Base-by-base conservation (phyloP, 2,329 filamentous ascomycete species). In the Stemphylium lycopersici region DNA sequence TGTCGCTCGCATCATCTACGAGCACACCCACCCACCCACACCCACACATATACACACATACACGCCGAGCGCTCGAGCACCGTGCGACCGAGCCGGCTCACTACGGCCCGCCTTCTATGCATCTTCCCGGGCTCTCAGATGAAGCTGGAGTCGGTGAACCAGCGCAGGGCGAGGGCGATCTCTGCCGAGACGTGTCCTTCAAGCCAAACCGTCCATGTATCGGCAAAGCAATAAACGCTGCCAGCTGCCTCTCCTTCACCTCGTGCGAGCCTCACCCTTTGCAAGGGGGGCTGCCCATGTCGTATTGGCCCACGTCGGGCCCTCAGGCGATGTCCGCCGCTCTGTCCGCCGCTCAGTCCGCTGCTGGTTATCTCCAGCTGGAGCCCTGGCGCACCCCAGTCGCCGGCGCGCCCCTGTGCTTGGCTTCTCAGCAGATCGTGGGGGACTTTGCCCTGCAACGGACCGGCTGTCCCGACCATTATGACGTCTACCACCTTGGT, bases 351-450 rank as follows among this genome's bases (percentile, higher is more conserved):
- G 26, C 22, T 24, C 22, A 40, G 38, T 38, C 38, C 38, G 56
- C 58, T 53, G 53, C 56, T 59, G 42, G 43, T 50, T 54, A 55
- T 53, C 56, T 54, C 51, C 63, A 55, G 52, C 41, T 29, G n/a
- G 43, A 41, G 44, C 59, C 61, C 59, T 61, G 61, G 52, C 54
- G 57, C 57, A 62, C 56, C 63, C 65, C 63, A 56, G 62, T 59
- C 61, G 52, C 55, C 42, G 42, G 31, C 42, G 53, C 52, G 48
- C 62, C 63, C 66, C 62, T 68, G 59, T 58, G 34, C 58, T 61
- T 65, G 60, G 56, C 56, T 52, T 61, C 52, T 53, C 56, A 54
- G 53, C 58, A 62, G 59, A 65, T 65, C 57, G 66, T 66, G 66
- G 65, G 63, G 63, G 61, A 58, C 55, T 48, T 49, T 53, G 34